Conservation (phyloP, 139 green algal genomes). For the Zygnema cylindricum region DNA sequence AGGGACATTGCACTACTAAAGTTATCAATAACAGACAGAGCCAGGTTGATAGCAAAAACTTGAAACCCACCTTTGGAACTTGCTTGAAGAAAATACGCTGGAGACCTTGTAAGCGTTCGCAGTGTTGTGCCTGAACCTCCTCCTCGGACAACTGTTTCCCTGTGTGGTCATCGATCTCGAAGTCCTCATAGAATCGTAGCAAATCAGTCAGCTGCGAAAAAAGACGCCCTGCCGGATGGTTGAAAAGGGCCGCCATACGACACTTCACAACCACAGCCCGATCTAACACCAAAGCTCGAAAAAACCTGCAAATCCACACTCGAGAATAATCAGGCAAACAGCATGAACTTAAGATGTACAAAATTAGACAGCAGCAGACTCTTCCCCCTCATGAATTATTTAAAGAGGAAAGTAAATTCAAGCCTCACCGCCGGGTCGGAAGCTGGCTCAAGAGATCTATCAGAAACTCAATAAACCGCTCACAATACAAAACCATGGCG, state of each 20-base stretch:
- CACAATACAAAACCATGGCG: conserved; percentile 66
- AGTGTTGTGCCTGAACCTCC: conserved; percentile 76
- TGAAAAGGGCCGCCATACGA: conserved; percentile 66
- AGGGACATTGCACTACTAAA: too few relatives aligned
- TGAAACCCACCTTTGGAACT: conserved; percentile 44
- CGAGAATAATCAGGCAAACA: neutral
- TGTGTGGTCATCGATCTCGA: conserved; percentile 94
- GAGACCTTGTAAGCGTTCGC: conserved; percentile 81
- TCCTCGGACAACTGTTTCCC: conserved; percentile 86
- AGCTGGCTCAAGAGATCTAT: conserved; percentile 91
- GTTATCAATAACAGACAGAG: too few relatives aligned
- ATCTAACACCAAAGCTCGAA: conserved; percentile 53
- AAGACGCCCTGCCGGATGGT: conserved; percentile 59
- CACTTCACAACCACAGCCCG: conserved; percentile 82
- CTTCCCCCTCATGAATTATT: too few relatives aligned
- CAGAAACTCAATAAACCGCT: conserved; percentile 89
- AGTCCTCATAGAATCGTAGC: conserved; percentile 83
- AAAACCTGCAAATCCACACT: conserved; percentile 42
- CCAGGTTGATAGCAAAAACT: too few relatives aligned
- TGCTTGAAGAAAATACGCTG: conserved; percentile 89
- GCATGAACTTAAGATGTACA: neutral
- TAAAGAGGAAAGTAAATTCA: neutral
- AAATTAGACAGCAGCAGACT: too few relatives aligned
- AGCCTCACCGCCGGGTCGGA: conserved; percentile 61
- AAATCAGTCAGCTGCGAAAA: conserved; percentile 90